A percentile compares a stretch with the other conserved stretches of the same genome.
phyloP scores from a whole-genome alignment of 371 early-diverging fungal species.

The Syncephalastrum sp. region DNA sequence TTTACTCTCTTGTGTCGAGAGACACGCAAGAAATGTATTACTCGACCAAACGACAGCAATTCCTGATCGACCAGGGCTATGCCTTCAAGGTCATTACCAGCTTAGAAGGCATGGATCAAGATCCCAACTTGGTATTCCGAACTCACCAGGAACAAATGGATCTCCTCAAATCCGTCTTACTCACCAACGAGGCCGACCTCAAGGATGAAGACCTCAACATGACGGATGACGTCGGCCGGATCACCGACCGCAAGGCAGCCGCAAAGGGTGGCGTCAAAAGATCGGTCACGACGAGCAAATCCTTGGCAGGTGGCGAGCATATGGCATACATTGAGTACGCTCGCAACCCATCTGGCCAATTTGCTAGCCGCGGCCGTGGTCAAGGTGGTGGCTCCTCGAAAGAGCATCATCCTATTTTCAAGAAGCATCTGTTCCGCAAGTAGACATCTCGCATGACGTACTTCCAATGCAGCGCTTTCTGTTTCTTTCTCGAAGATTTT shows the following conservation, averaged over 20 bases:
- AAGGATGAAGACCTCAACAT: slow-evolving; percentile 55
- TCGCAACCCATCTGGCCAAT: slow-evolving; percentile 41
- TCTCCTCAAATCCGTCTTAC: slow-evolving; percentile 84
- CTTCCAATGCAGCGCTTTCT: too few relatives aligned
- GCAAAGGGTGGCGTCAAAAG: slow-evolving; percentile 41
- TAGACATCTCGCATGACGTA: slow-evolving; percentile 6
- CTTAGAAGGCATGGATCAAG: slow-evolving; percentile 78
- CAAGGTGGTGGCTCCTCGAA: slow-evolving; percentile 31
- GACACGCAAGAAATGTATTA: slow-evolving; percentile 99
- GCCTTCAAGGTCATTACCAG: slow-evolving; percentile 95
- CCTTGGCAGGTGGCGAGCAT: slow-evolving; percentile 87
- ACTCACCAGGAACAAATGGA: slow-evolving; percentile 83
- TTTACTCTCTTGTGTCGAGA: slow-evolving; percentile 96
- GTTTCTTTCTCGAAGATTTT: too few relatives aligned
- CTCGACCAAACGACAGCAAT: slow-evolving; percentile 98
- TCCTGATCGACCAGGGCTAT: slow-evolving; percentile 99
- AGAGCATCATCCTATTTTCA: slow-evolving; percentile 72
- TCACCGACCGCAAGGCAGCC: slow-evolving; percentile 43
- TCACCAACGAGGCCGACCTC: slow-evolving; percentile 78
- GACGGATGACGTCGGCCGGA: slow-evolving; percentile 43
- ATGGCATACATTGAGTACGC: slow-evolving; percentile 94
- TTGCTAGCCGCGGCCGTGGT: slow-evolving; percentile 40
- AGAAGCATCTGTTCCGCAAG: slow-evolving; percentile 59
- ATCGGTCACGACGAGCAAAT: slow-evolving; percentile 68
- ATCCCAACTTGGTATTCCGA: slow-evolving; percentile 71